phyloP scores from a whole-genome alignment of 176 grass and related monocot species.

The Paspalum notatum region DNA sequence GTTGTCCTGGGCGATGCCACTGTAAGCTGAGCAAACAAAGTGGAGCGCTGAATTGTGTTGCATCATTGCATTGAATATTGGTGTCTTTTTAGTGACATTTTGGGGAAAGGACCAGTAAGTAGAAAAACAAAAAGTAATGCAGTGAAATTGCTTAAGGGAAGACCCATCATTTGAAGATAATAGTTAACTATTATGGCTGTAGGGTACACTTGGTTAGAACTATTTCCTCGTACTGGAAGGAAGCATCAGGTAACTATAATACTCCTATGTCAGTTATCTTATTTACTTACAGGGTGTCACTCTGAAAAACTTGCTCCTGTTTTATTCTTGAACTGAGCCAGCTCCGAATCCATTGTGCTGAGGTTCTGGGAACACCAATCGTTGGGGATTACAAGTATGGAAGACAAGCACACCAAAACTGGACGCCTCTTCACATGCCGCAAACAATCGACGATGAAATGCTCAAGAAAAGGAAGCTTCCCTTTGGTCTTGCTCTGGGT shows the following conservation, averaged over 20 bases:
- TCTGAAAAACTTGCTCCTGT: background rate
- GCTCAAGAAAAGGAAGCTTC: slow-evolving; percentile 60
- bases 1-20: slow-evolving; percentile 13
- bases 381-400: slow-evolving; percentile 87
- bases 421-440: slow-evolving; percentile 53
- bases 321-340: slow-evolving; percentile 43
- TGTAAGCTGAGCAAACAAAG: background rate
- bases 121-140: background rate
- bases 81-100: background rate
- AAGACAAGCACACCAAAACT: slow-evolving; percentile 58
- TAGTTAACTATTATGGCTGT: too few species aligned
- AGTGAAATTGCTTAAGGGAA: slow-evolving; percentile 10
- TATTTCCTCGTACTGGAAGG: slow-evolving; percentile 88
- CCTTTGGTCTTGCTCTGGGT: slow-evolving; percentile 70
- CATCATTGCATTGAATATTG: slow-evolving; percentile 1
- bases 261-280: background rate
- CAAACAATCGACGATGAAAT: slow-evolving; percentile 34
- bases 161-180: too few species aligned
- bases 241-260: slow-evolving; percentile 82
- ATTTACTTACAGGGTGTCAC: slow-evolving; percentile 2
- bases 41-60: background rate
- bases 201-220: slow-evolving; percentile 86
- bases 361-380: slow-evolving; percentile 79
- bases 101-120: background rate
- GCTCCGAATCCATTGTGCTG: slow-evolving; percentile 88